Evolutionary conservation across 352 stramenopile genomes (phyloP).

Genomic region (Globisporangium splendens): DNA sequence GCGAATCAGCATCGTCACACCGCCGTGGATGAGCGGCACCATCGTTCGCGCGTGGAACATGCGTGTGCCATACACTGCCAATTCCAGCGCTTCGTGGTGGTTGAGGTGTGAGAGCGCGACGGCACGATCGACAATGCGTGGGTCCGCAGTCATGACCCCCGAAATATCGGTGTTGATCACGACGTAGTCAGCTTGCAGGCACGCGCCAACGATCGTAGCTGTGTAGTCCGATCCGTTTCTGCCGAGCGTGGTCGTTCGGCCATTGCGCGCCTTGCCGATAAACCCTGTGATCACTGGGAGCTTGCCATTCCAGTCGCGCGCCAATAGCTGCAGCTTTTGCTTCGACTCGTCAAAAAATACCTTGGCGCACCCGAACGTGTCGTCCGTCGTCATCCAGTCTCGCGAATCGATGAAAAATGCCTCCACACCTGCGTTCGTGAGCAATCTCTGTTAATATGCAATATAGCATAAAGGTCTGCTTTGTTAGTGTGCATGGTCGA

Average conservation of each 20-base stretch:
- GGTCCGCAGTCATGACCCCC: conserved; percentile 81
- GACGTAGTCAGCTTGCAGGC: conserved; percentile 68
- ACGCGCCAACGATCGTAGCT: conserved; percentile 72
- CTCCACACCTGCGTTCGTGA: conserved; percentile 59
- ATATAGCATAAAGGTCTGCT: too few species aligned
- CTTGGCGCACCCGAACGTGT: conserved; percentile 67
- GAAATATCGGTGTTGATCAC: conserved; percentile 86
- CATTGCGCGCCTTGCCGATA: conserved; percentile 53
- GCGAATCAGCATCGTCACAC: conserved; percentile 81
- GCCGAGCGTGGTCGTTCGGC: conserved; percentile 75
- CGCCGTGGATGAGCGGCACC: conserved; percentile 76
- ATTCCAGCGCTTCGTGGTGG: conserved; percentile 76
- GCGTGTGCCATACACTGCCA: conserved; percentile 76
- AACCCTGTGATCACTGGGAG: conserved; percentile 80
- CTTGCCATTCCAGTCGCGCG: conserved; percentile 33
- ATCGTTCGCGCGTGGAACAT: conserved; percentile 88
- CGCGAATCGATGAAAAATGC: conserved; percentile 65
- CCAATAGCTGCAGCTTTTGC: conserved; percentile 48
- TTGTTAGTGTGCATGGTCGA: too few species aligned
- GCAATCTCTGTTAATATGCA: conserved; percentile 23
- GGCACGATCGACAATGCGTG: conserved; percentile 70
- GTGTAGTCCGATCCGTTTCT: conserved; percentile 86
- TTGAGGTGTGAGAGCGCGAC: conserved; percentile 71
- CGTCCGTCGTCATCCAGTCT: conserved; percentile 74
- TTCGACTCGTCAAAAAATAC: conserved; percentile 79